Evolutionary conservation across 768 basidiomycete genomes (phyloP).

Genomic region (Paxillus ammoniavirescens): DNA sequence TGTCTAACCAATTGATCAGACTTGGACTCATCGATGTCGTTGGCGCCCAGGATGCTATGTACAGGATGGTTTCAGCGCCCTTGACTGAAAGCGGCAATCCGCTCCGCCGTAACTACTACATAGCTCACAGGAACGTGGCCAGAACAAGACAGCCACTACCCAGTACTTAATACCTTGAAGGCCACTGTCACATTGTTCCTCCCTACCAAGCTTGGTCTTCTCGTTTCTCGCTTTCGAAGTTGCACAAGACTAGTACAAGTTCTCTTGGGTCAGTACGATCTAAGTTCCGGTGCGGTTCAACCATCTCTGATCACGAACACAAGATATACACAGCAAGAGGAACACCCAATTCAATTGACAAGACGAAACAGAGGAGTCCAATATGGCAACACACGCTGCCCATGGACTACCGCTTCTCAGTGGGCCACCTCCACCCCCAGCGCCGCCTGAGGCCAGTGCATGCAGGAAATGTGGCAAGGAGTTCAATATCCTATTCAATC

Average conservation of each 20-base stretch:
- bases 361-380: not conserved
- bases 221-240: not conserved
- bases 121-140: too few species aligned
- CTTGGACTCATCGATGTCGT: too few species aligned
- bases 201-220: not conserved
- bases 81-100: too few species aligned
- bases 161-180: not conserved
- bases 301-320: not conserved
- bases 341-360: not conserved
- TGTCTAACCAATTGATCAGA: too few species aligned
- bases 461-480: slow-evolving; percentile 77
- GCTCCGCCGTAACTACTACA: too few species aligned
- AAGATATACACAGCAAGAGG: not conserved
- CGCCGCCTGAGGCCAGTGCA: slow-evolving; percentile 25
- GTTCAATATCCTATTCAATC: slow-evolving; percentile 63
- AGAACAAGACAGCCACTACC: too few species aligned
- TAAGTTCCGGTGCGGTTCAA: not conserved
- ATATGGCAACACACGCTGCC: slow-evolving; percentile 19
- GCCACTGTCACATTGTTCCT: not conserved
- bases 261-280: not conserved
- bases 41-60: too few species aligned
- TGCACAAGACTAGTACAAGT: not conserved
- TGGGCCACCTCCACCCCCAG: slow-evolving; percentile 51
- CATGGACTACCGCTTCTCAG: slow-evolving; percentile 68
- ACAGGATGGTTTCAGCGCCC: too few species aligned